A percentile compares a stretch with the other conserved stretches of the same genome.
These are phyloP conservation scores for Cladorrhinum samala DNA, from an alignment of 495 filamentous ascomycete genomes.

Conservation along the genomic window DNA sequence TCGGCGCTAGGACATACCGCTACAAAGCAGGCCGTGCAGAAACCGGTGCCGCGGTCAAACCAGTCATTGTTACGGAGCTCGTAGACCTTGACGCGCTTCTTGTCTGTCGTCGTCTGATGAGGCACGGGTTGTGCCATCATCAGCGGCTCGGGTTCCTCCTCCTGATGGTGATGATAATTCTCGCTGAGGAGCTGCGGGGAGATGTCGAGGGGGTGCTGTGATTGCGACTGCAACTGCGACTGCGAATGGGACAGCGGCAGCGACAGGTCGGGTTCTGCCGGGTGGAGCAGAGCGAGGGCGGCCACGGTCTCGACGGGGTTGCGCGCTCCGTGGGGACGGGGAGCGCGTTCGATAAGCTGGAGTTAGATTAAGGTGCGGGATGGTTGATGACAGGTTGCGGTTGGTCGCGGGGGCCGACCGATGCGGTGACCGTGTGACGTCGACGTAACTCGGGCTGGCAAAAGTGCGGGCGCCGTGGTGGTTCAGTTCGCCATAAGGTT, in stretches of 20 bases:
- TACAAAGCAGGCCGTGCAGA: conserved; percentile 74
- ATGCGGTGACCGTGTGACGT: conserved; percentile 11
- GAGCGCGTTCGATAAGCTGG: conserved; percentile 5
- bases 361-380: not conserved
- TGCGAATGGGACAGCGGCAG: conserved; percentile 9
- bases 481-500: conserved; percentile 13
- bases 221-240: conserved; percentile 10
- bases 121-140: conserved; percentile 84
- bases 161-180: conserved; percentile 24
- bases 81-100: conserved; percentile 98
- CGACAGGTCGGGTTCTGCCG: conserved; percentile 38
- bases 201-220: conserved; percentile 39
- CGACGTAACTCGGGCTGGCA: conserved; percentile 10
- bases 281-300: conserved; percentile 41
- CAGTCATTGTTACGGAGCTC: conserved; percentile 98
- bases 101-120: conserved; percentile 70
- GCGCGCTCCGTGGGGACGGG: conserved; percentile 1
- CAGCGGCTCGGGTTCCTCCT: conserved; percentile 41
- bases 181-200: conserved; percentile 35
- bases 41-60: conserved; percentile 96
- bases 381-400: not conserved
- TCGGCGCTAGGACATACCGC: conserved; percentile 54
- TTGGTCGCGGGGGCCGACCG: conserved; percentile 6
- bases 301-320: conserved; percentile 36
- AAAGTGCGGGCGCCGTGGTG: not conserved